Conservation (phyloP, 805 yeast genomes). For the Lachancea lanzarotensis region DNA sequence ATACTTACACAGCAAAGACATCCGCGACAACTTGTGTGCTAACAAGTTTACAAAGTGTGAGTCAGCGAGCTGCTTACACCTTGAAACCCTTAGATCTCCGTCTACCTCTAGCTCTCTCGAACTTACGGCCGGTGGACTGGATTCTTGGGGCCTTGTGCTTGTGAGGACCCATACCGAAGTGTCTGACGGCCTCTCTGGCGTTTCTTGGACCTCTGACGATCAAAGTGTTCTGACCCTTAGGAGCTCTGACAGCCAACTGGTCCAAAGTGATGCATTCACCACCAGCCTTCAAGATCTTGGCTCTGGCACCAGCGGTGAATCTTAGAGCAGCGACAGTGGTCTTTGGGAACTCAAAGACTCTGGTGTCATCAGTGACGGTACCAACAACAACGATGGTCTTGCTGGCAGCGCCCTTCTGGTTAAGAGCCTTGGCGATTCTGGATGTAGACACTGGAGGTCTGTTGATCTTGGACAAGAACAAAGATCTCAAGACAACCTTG, state of each 20-base stretch:
- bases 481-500: slow-evolving; percentile 89
- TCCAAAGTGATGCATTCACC: slow-evolving; percentile 99
- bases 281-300: slow-evolving; percentile 95
- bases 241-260: slow-evolving; percentile 98
- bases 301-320: slow-evolving; percentile 98
- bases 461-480: slow-evolving; percentile 97
- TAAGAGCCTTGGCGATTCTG: slow-evolving; percentile 78
- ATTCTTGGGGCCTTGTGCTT: slow-evolving; percentile 99
- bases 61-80: slow-evolving; percentile 57
- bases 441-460: slow-evolving; percentile 98
- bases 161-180: slow-evolving; percentile 99
- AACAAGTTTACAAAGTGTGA: neutral
- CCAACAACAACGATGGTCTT: slow-evolving; percentile 98
- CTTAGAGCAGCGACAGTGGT: slow-evolving; percentile 98
- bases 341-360: slow-evolving; percentile 92
- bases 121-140: slow-evolving; percentile 96
- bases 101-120: slow-evolving; percentile 99
- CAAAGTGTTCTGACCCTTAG: slow-evolving; percentile 98
- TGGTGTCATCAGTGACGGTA: slow-evolving; percentile 97
- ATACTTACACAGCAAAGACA: slow-evolving; percentile 6
- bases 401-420: slow-evolving; percentile 75
- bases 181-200: slow-evolving; percentile 99
- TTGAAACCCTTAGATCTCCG: slow-evolving; percentile 99
- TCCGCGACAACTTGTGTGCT: slow-evolving; percentile 2
- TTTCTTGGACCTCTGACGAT: slow-evolving; percentile 98